A percentile compares a stretch with the other conserved stretches of the same genome.
phyloP scores from a whole-genome alignment of 2,329 filamentous ascomycete species.

The Lasiodiplodia sp. region DNA sequence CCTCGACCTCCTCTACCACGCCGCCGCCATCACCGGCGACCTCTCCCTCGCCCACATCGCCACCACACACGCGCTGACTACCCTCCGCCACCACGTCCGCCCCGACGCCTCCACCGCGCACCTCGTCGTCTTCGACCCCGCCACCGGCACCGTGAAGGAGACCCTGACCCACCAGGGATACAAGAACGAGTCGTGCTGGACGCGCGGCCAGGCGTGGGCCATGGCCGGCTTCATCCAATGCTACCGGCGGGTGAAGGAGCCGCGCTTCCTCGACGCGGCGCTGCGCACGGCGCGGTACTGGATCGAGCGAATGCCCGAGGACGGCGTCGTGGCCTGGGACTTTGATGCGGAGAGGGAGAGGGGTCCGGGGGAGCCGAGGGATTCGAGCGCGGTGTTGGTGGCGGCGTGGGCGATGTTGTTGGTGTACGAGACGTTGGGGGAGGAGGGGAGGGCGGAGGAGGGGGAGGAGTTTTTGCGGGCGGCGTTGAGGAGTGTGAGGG shows the following conservation, averaged over 20 bases:
- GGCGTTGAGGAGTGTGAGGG: not conserved
- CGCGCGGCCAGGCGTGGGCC: constrained; percentile 59
- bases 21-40: constrained; percentile 44
- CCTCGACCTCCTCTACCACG: constrained; percentile 54
- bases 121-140: constrained; percentile 57
- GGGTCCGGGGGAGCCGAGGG: constrained; percentile 41
- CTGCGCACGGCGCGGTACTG: constrained; percentile 55
- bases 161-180: constrained; percentile 59
- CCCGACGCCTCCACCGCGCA: constrained; percentile 51
- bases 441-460: constrained; percentile 38
- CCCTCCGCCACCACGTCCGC: constrained; percentile 52
- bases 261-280: constrained; percentile 50
- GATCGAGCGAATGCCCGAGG: constrained; percentile 46
- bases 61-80: constrained; percentile 50
- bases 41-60: constrained; percentile 45
- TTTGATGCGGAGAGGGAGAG: constrained; percentile 53
- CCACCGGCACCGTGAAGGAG: constrained; percentile 48
- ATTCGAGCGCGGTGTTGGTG: constrained; percentile 52
- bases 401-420: constrained; percentile 51
- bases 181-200: constrained; percentile 55
- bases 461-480: constrained; percentile 25
- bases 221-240: constrained; percentile 58
- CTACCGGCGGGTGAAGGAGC: constrained; percentile 51
- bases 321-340: constrained; percentile 55
- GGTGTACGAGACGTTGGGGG: constrained; percentile 42